Base-by-base conservation (phyloP, 73 alveolate species). In the Paramecium bursaria region DNA sequence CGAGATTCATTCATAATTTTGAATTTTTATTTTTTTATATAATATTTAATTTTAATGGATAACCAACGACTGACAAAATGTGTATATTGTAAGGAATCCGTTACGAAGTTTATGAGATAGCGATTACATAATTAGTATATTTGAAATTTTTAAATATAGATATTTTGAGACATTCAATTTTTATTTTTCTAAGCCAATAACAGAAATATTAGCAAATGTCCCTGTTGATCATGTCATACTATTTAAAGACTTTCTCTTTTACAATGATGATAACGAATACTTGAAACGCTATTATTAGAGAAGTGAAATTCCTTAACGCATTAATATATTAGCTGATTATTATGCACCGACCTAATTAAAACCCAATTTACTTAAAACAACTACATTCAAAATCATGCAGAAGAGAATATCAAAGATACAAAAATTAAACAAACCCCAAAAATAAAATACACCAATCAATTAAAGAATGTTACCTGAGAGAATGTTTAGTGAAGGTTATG, bases 131-230 rank as follows among this genome's bases (percentile, higher is more conserved):
- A 57, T n/a, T 30, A 57, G 76, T 57, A 57, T 57, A 17, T 2
- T 13, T 3, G 11, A 10, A 26, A 10, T 57, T 30, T 57, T 25
- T 30, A 13, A 3, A 15, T 17, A 31, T 10, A 75, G 74, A 75
- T 75, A 75, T 15, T 75, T 48, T 51, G 88, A 75, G n/a, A 35
- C 33, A 27, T 75, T 75, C 21, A 75, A 75, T 54, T 75, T 75
- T 31, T 75, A 75, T 50, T 75, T 75, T 75, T 75, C 88, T 26
- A 75, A 75, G 19, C 77, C 77, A 15, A 75, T 75, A 44, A 75
- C 73, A 10, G 88, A 75, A 75, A 75, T 75, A 33, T 44, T 75
- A 30, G 88, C 88, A 14, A 75, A 75, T 49, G 76, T 75, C 7
- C 73, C 73, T 27, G 74, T 52, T 1, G 73, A 55, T 48, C 88